A percentile compares a stretch with the other conserved stretches of the same genome.
These are phyloP conservation scores for Phytophthora megakarya DNA, from an alignment of 352 stramenopile genomes.

Conservation along the genomic window DNA sequence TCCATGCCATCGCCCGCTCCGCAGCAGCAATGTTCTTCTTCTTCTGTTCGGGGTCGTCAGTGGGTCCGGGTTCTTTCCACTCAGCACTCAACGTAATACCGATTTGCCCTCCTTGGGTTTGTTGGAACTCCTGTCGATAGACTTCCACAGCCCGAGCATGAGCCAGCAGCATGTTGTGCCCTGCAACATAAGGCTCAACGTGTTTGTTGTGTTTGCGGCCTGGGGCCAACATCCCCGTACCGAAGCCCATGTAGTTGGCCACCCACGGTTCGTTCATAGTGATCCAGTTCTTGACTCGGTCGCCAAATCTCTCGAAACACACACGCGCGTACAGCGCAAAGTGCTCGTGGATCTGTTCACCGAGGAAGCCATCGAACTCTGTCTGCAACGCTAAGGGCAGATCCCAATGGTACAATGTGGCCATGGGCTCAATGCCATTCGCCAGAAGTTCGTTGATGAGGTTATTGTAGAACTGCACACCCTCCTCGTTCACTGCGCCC, in stretches of 20 bases:
- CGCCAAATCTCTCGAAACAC: conserved; percentile 91
- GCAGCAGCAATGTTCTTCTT: conserved; percentile 63
- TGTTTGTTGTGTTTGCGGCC: conserved; percentile 46
- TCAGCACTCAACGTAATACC: conserved; percentile 91
- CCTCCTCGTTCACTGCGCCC: conserved; percentile 77
- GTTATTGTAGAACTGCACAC: conserved; percentile 91
- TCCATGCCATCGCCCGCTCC: conserved; percentile 80
- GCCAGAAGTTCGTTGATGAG: conserved; percentile 88
- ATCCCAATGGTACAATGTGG: conserved; percentile 91
- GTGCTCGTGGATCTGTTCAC: conserved; percentile 43
- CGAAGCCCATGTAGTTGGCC: conserved; percentile 82
- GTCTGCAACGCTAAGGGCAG: conserved; percentile 63
- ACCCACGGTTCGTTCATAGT: conserved; percentile 94
- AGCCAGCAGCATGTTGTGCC: conserved; percentile 87
- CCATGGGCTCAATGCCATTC: conserved; percentile 82
- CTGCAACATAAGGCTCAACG: conserved; percentile 80
- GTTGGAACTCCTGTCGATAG: conserved; percentile 82
- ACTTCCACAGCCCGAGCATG: conserved; percentile 86
- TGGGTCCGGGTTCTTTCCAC: conserved; percentile 79
- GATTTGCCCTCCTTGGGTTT: conserved; percentile 70
- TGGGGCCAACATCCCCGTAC: conserved; percentile 81
- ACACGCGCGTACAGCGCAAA: conserved; percentile 85
- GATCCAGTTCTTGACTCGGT: conserved; percentile 93
- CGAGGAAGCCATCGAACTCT: conserved; percentile 70
- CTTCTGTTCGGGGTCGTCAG: conserved; percentile 49